A percentile compares a stretch with the other conserved stretches of the same genome.
Evolutionary conservation across 495 filamentous ascomycete species (phyloP).

Genomic region (Niebla homalea): DNA sequence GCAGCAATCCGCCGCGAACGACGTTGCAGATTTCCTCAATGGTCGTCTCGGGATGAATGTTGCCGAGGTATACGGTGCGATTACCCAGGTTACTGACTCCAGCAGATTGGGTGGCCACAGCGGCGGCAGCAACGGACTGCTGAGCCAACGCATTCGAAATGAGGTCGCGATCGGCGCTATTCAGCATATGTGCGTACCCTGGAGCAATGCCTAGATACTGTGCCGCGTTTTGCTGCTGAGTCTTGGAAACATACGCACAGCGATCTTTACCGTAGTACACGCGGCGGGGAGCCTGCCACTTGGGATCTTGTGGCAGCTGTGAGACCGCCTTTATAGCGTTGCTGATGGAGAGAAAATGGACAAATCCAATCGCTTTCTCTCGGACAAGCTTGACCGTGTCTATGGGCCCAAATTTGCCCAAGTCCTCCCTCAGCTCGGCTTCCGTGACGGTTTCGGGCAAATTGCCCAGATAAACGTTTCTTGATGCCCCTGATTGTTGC

Average conservation of each 20-base stretch:
- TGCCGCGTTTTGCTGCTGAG: slow-evolving; percentile 96
- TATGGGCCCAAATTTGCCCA: slow-evolving; percentile 91
- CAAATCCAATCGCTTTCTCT: slow-evolving; percentile 96
- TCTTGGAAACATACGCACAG: slow-evolving; percentile 98
- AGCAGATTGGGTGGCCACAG: slow-evolving; percentile 89
- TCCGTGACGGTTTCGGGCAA: slow-evolving; percentile 79
- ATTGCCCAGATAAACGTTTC: slow-evolving; percentile 95
- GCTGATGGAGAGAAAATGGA: slow-evolving; percentile 93
- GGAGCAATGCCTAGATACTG: slow-evolving; percentile 96
- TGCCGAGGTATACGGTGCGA: slow-evolving; percentile 92
- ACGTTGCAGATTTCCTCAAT: slow-evolving; percentile 99
- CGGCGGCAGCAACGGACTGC: slow-evolving; percentile 92
- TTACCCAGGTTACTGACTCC: slow-evolving; percentile 96
- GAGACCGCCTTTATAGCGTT: slow-evolving; percentile 99
- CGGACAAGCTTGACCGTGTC: slow-evolving; percentile 96
- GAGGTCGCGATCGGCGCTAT: slow-evolving; percentile 85
- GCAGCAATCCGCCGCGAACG: slow-evolving; percentile 79
- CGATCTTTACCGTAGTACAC: slow-evolving; percentile 98
- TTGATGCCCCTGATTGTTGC: slow-evolving; percentile 93
- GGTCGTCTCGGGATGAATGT: slow-evolving; percentile 97
- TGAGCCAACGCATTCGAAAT: slow-evolving; percentile 93
- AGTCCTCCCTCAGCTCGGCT: slow-evolving; percentile 84
- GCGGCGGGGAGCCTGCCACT: slow-evolving; percentile 89
- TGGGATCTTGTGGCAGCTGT: slow-evolving; percentile 87
- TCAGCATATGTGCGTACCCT: slow-evolving; percentile 92